Evolutionary conservation across 805 yeast species (phyloP), one percentile per base, ranked within the genome.

Genomic region (Zygotorulaspora chibaensis): DNA sequence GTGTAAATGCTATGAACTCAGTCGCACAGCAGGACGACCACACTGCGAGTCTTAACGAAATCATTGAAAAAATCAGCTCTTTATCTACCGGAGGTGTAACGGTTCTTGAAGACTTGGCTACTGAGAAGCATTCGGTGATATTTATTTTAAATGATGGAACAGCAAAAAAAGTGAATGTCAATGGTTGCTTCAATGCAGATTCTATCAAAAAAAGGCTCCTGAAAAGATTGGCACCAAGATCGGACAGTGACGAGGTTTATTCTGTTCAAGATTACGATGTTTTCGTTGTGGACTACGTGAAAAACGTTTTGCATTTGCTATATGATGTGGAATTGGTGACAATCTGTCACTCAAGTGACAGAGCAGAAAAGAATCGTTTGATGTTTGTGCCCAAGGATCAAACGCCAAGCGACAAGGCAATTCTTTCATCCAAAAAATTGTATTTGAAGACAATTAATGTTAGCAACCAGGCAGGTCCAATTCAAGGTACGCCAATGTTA

Each of bases 281-380:
- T 0, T 84, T 83, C 58, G 72, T 83, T 17, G 74, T 77, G 1
- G 79, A 76, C 46, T 61, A 67, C 15, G 61, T 60, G 9, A 70
- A 71, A 38, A 60, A 65, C 44, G 64, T 62, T 8, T 43, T 72
- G 42, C 77, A 74, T 50, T 53, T 79, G 23, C 68, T 88, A 44
- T 83, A 77, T 57, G 95, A 86, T 57, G 86, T 83, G 10, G 96
- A 87, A 59, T 72, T 88, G 26, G 88, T 87, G 2, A 81, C 95
- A 0, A 79, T 87, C 8, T 86, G 95, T 57, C 90, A 84, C 59
- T 83, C 93, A 0, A 74, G 78, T 2, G 87, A 82, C 43, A 70
- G 89, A 23, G 61, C 74, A 2, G 95, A 86, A 56, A 84, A 84
- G 54, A 78, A 80, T 56, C 69, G 96, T 42, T 79, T 58, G 13